Evolutionary conservation across 169 alveolate genomes (phyloP).

Genomic region (Plasmodium reichenowi): DNA sequence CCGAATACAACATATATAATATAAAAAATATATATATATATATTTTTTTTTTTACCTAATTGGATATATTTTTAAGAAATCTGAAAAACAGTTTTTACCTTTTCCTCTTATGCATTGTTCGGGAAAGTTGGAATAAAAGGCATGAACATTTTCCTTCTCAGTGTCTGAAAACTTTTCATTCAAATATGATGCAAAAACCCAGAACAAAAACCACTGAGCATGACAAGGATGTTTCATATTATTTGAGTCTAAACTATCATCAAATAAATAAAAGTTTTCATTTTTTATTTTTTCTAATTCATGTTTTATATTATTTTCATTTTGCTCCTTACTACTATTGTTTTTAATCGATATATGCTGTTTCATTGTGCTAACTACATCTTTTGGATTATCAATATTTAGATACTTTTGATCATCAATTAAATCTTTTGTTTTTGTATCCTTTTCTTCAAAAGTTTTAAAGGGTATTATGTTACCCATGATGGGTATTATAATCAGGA

Average conservation of each 20-base stretch:
- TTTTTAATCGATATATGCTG: constrained; percentile 5
- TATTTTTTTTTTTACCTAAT: constrained; percentile 25
- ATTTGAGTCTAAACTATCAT: constrained; percentile 75
- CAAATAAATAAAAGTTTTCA: constrained; percentile 74
- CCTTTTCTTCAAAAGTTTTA: constrained; percentile 21
- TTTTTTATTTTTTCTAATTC: constrained; percentile 73
- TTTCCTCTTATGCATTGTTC: constrained; percentile 75
- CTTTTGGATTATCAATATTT: constrained; percentile 23
- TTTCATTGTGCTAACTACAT: background rate
- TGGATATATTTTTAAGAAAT: constrained; percentile 58
- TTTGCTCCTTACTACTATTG: background rate
- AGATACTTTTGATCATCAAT: background rate
- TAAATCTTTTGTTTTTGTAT: constrained; percentile 33
- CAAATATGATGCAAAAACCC: constrained; percentile 74
- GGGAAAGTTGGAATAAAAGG: constrained; percentile 73
- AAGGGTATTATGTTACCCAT: constrained; percentile 54
- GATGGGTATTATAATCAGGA: background rate
- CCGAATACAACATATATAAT: no score
- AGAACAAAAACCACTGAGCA: constrained; percentile 75
- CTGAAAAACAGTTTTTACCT: constrained; percentile 69
- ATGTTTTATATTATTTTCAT: constrained; percentile 16
- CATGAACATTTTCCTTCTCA: constrained; percentile 58
- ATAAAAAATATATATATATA: background rate
- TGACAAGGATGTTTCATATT: constrained; percentile 74
- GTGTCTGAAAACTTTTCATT: constrained; percentile 70